Evolutionary conservation across 148 eudicot genomes (phyloP), one percentile per base, ranked within the genome.

Genomic region (Mesembryanthemum crystallinum): DNA sequence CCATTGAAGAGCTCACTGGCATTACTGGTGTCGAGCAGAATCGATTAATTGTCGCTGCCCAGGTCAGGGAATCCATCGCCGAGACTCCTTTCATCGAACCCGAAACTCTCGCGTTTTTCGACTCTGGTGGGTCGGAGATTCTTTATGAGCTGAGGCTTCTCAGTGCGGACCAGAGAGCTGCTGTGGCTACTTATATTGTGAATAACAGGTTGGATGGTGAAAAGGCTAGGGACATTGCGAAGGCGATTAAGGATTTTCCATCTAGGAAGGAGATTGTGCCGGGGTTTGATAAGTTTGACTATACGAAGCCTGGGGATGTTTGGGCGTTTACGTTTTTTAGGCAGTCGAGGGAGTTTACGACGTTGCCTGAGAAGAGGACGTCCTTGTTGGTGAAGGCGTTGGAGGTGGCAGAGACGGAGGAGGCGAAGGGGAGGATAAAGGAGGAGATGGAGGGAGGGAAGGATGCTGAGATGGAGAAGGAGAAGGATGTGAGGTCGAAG

Each of bases 21-120:
- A 87, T 94, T 29, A 45, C 96, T 12, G 90, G 94, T 4, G 85
- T 81, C 13, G 98, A 94, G 8, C 98, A 94, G 75, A 94, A 90
- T 55, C 83, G 80, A 20, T 79, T 92, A 20, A 88, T 90, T 1
- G 98, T 94, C n/a, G 98, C 89, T 0, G 82, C 93, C 3, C 90
- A 94, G 62, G 97, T 94, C 0, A 75, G 88, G 5, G 85, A 83
- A 0, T 85, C 96, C 0, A 78, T 94, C 3, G 80, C 86, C 0
- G 79, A 86, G 30, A 58, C 85, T 0, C 51, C 74, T 0, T 24
- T 59, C 2, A 23, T 79, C 0, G 90, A 90, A 5, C 75, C 77
- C 0, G 85, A 88, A 2, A 81, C 60, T 0, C 82, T 90, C 1
- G 37, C 80, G 0, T 90, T 68, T 64, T 94, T 92, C 43, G 91